These are phyloP conservation scores for Paecilomyces formosus DNA, from an alignment of 2,329 filamentous ascomycete genomes.

Conservation along the genomic window DNA sequence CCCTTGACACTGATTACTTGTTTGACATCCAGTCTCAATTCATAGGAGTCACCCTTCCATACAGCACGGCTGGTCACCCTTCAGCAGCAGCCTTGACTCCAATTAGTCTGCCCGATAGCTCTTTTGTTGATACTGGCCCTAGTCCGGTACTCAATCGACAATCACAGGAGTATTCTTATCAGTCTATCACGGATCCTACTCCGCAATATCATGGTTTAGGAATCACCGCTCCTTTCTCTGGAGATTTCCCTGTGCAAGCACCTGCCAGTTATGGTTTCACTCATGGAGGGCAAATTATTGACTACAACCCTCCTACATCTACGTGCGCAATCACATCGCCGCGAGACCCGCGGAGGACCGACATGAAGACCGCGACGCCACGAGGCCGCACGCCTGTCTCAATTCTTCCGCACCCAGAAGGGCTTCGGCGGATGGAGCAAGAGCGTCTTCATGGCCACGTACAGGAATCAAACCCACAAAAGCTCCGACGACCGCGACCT, in stretches of 20 bases:
- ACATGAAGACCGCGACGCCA: slow-evolving; percentile 13
- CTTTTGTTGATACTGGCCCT: slow-evolving; percentile 20
- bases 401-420: slow-evolving; percentile 33
- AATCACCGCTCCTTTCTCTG: slow-evolving; percentile 26
- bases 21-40: slow-evolving; percentile 17
- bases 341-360: slow-evolving; percentile 15
- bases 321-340: slow-evolving; percentile 14
- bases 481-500: slow-evolving; percentile 19
- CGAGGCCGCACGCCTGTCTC: slow-evolving; percentile 22
- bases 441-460: slow-evolving; percentile 22
- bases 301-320: slow-evolving; percentile 13
- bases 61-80: slow-evolving; percentile 24
- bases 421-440: slow-evolving; percentile 30
- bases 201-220: slow-evolving; percentile 27
- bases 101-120: slow-evolving; percentile 30
- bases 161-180: slow-evolving; percentile 30
- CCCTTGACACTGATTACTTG: slow-evolving; percentile 4
- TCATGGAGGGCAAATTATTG: slow-evolving; percentile 9
- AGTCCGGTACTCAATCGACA: slow-evolving; percentile 30
- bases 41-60: slow-evolving; percentile 20
- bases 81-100: slow-evolving; percentile 26
- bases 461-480: slow-evolving; percentile 15
- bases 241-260: slow-evolving; percentile 20
- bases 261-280: slow-evolving; percentile 18
- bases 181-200: slow-evolving; percentile 17